A percentile compares a stretch with the other conserved stretches of the same genome.
Conservation (phyloP, 495 filamentous ascomycete species). For the Daldinia loculata region DNA sequence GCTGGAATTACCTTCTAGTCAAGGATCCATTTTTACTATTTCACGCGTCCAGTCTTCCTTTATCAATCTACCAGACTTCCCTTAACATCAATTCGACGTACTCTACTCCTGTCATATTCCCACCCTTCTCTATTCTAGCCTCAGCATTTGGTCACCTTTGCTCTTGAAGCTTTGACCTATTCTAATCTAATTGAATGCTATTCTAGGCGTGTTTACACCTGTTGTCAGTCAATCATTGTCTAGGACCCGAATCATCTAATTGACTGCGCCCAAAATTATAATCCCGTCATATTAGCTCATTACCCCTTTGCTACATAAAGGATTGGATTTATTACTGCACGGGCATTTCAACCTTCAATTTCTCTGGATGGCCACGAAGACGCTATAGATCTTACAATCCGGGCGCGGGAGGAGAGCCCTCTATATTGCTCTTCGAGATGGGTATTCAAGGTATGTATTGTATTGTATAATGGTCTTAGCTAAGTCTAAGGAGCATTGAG, state of each 20-base stretch:
- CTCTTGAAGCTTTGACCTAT: neutral
- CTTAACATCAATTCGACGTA: neutral
- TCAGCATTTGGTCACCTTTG: neutral
- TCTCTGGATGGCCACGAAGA: constrained; percentile 19
- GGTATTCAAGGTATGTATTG: constrained; percentile 70
- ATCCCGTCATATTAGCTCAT: neutral
- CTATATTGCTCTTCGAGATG: constrained; percentile 59
- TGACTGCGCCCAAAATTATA: neutral
- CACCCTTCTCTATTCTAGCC: neutral
- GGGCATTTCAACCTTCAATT: neutral
- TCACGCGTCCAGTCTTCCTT: neutral
- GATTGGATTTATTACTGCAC: constrained; percentile 1
- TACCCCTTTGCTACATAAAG: neutral
- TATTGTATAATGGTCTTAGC: neutral
- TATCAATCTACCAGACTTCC: constrained; percentile 1
- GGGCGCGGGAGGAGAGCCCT: constrained; percentile 38
- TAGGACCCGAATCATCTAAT: neutral
- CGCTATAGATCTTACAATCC: constrained; percentile 2
- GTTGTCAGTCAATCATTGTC: neutral
- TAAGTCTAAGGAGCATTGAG: neutral
- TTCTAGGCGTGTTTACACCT: constrained; percentile 28
- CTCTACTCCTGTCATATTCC: neutral
- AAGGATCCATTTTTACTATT: neutral
- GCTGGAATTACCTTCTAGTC: neutral
- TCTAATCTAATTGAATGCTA: neutral